Evolutionary conservation across 2,329 filamentous ascomycete species (phyloP).

Genomic region (Cadophora sp.): DNA sequence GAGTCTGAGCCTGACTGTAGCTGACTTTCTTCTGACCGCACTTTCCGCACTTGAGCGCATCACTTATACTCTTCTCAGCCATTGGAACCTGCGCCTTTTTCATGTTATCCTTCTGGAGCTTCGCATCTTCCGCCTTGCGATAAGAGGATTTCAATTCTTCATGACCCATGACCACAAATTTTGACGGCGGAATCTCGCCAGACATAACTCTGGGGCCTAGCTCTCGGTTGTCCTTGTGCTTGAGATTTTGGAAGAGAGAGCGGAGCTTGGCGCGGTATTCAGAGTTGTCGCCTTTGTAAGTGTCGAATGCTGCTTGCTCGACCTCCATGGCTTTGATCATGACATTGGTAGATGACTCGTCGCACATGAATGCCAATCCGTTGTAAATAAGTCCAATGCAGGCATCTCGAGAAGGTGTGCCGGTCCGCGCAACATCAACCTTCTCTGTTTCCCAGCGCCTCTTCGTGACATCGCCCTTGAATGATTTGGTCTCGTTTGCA

Average conservation of each 20-base stretch:
- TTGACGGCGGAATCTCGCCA: conserved; percentile 73
- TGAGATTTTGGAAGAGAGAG: conserved; percentile 92
- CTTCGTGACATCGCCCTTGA: conserved; percentile 75
- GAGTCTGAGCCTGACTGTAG: conserved; percentile 95
- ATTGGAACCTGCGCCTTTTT: conserved; percentile 95
- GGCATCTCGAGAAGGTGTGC: conserved; percentile 76
- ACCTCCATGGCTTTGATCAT: conserved; percentile 81
- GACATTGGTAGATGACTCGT: conserved; percentile 73
- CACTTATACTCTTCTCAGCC: conserved; percentile 88
- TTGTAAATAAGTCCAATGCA: conserved; percentile 95
- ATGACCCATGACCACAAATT: conserved; percentile 85
- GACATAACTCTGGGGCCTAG: conserved; percentile 78
- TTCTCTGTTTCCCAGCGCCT: conserved; percentile 83
- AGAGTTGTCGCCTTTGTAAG: conserved; percentile 72
- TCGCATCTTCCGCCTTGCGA: conserved; percentile 76
- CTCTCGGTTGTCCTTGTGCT: conserved; percentile 84
- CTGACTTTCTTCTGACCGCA: conserved; percentile 94
- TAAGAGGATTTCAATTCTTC: conserved; percentile 91
- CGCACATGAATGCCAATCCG: conserved; percentile 75
- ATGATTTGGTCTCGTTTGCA: conserved; percentile 54
- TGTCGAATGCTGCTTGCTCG: conserved; percentile 76
- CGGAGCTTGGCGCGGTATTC: conserved; percentile 90
- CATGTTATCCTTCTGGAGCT: conserved; percentile 91
- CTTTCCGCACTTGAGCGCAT: conserved; percentile 86
- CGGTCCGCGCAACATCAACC: conserved; percentile 78